A percentile compares a stretch with the other conserved stretches of the same genome.
Conservation (phyloP, 148 eudicot species). For the Gaultheria prostrata region DNA sequence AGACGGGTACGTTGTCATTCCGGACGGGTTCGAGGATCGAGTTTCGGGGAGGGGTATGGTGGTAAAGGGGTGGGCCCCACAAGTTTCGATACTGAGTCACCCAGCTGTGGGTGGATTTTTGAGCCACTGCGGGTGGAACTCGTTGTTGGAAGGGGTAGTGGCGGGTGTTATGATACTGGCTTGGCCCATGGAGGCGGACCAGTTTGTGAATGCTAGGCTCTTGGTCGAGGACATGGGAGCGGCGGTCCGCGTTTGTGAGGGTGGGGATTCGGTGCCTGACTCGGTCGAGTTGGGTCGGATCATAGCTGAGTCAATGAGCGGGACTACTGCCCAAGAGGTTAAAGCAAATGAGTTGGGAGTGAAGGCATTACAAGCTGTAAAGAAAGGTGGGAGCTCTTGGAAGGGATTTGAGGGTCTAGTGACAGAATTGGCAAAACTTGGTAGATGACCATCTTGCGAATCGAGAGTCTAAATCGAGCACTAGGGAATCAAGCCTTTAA, state of each 20-base stretch:
- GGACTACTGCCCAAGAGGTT: conserved; percentile 22
- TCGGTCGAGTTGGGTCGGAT: conserved; percentile 34
- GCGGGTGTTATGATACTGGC: conserved; percentile 57
- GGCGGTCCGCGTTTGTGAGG: conserved; percentile 41
- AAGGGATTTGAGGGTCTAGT: conserved; percentile 39
- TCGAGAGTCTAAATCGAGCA: no score
- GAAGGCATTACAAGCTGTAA: conserved; percentile 40
- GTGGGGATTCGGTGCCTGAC: conserved; percentile 48
- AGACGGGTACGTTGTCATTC: conserved; percentile 25
- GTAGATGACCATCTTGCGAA: neutral
- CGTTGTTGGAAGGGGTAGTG: conserved; percentile 46
- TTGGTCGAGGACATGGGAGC: conserved; percentile 47
- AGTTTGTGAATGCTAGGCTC: conserved; percentile 43
- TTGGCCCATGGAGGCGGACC: conserved; percentile 81
- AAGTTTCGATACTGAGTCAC: conserved; percentile 47
- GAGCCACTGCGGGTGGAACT: conserved; percentile 76
- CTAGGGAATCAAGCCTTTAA: neutral
- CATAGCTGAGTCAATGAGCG: conserved; percentile 34
- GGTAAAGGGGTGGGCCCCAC: conserved; percentile 58
- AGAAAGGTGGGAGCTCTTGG: conserved; percentile 39
- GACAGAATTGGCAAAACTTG: conserved; percentile 28
- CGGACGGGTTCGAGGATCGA: conserved; percentile 33
- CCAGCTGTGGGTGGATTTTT: conserved; percentile 52
- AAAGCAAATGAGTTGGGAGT: conserved; percentile 39
- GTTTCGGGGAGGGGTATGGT: conserved; percentile 38